phyloP scores from a whole-genome alignment of 495 filamentous ascomycete species.

The Talaromyces stipitatus region DNA sequence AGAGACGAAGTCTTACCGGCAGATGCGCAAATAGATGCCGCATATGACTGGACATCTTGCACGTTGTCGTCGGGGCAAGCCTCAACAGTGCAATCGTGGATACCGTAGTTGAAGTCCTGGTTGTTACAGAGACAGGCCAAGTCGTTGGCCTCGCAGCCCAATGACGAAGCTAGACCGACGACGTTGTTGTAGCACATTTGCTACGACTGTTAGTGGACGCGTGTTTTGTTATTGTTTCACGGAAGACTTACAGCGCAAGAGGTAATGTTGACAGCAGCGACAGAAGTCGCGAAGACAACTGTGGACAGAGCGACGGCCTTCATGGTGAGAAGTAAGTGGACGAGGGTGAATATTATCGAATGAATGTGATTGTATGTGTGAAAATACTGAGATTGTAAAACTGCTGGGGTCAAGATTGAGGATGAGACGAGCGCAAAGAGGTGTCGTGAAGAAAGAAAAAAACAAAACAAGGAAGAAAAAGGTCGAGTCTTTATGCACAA shows the following conservation, averaged over 20 bases:
- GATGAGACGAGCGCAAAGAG: neutral
- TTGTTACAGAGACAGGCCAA: slow-evolving; percentile 63
- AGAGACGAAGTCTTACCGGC: slow-evolving; percentile 3
- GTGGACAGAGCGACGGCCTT: slow-evolving; percentile 30
- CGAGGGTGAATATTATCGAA: neutral
- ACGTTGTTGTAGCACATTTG: slow-evolving; percentile 68
- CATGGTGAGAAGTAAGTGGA: slow-evolving; percentile 16
- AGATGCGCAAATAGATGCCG: slow-evolving; percentile 28
- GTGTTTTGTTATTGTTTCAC: neutral
- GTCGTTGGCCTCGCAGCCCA: slow-evolving; percentile 54
- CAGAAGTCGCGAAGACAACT: slow-evolving; percentile 27
- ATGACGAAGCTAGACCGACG: slow-evolving; percentile 48
- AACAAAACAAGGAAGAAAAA: neutral
- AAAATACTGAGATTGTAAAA: neutral
- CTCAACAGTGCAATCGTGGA: slow-evolving; percentile 70
- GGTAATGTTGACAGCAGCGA: slow-evolving; percentile 21
- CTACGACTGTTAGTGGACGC: slow-evolving; percentile 32
- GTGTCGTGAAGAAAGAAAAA: neutral
- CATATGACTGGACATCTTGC: slow-evolving; percentile 26
- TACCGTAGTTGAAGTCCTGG: slow-evolving; percentile 60
- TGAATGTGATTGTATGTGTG: neutral
- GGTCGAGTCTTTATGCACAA: neutral
- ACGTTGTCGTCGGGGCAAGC: slow-evolving; percentile 49
- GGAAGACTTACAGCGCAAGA: slow-evolving; percentile 31
- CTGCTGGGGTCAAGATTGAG: neutral